These are phyloP conservation scores for Paspalum vaginatum DNA, from an alignment of 176 grass and related monocot genomes.

Conservation along the genomic window DNA sequence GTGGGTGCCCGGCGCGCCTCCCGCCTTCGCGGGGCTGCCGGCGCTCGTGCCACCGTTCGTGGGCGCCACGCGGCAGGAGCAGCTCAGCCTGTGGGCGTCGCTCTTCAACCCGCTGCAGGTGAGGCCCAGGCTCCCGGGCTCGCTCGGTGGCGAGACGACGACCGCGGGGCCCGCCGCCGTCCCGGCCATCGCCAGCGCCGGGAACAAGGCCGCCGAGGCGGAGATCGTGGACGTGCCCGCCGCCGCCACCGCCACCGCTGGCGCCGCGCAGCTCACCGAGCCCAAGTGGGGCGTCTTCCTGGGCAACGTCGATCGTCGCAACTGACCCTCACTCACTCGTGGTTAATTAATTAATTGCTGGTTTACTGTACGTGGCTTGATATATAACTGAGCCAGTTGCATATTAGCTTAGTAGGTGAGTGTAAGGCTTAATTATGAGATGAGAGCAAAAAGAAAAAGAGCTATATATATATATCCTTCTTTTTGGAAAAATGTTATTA, in stretches of 20 bases:
- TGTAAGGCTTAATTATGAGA: too few species aligned
- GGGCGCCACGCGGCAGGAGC: conserved; percentile 52
- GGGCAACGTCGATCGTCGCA: conserved; percentile 27
- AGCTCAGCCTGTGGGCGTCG: conserved; percentile 57
- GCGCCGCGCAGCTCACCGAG: conserved; percentile 16
- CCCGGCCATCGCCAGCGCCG: conserved; percentile 23
- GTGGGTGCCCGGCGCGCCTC: conserved; percentile 35
- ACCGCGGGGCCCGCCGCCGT: neutral
- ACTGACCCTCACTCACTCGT: neutral
- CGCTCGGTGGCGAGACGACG: neutral
- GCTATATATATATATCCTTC: too few species aligned
- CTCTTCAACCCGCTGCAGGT: conserved; percentile 59
- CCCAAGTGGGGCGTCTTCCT: conserved; percentile 56
- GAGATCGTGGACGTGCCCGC: conserved; percentile 37
- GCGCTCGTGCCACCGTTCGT: conserved; percentile 47
- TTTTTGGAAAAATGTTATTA: too few species aligned
- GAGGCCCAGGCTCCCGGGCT: conserved; percentile 35
- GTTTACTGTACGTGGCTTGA: too few species aligned
- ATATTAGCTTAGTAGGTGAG: too few species aligned
- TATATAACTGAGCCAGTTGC: too few species aligned
- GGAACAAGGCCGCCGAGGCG: conserved; percentile 20
- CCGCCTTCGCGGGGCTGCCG: conserved; percentile 28
- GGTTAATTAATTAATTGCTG: too few species aligned
- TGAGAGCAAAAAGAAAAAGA: too few species aligned
- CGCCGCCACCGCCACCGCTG: conserved; percentile 17